Evolutionary conservation across 768 basidiomycete genomes (phyloP).

Genomic region (Erythrobasidium yunnanense): DNA sequence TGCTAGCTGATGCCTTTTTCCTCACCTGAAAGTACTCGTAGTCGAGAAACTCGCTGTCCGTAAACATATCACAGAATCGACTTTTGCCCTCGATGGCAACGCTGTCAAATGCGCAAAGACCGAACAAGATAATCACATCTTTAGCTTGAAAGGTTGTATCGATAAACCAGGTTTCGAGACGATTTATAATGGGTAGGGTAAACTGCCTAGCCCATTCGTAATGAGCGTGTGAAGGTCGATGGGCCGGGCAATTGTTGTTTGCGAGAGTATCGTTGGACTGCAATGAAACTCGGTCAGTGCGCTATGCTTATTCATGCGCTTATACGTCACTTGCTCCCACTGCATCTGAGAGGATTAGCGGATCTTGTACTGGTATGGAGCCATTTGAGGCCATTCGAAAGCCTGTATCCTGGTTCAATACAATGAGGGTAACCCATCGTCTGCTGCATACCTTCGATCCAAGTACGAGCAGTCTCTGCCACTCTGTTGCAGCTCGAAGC

Average conservation of each 20-base stretch:
- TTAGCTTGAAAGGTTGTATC: conserved; percentile 52
- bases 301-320: neutral
- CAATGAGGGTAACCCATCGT: too few species aligned
- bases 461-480: neutral
- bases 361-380: too few species aligned
- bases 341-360: conserved; percentile 7
- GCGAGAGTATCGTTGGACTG: conserved; percentile 30
- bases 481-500: neutral
- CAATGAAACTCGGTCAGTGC: neutral
- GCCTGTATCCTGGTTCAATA: too few species aligned
- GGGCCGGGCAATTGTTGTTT: conserved; percentile 37
- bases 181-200: conserved; percentile 27
- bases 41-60: conserved; percentile 51
- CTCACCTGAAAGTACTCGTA: conserved; percentile 51
- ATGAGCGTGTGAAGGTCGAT: neutral
- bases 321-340: neutral
- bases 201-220: conserved; percentile 2
- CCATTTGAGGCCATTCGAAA: too few species aligned
- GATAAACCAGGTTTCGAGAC: conserved; percentile 50
- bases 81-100: conserved; percentile 49
- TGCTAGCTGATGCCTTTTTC: neutral
- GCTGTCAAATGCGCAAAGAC: conserved; percentile 72
- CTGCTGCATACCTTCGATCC: neutral
- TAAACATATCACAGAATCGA: conserved; percentile 66
- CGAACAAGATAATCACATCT: conserved; percentile 56